Evolutionary conservation across 1,284 basidiomycete genomes (phyloP).

Genomic region (Thelephora terrestris): DNA sequence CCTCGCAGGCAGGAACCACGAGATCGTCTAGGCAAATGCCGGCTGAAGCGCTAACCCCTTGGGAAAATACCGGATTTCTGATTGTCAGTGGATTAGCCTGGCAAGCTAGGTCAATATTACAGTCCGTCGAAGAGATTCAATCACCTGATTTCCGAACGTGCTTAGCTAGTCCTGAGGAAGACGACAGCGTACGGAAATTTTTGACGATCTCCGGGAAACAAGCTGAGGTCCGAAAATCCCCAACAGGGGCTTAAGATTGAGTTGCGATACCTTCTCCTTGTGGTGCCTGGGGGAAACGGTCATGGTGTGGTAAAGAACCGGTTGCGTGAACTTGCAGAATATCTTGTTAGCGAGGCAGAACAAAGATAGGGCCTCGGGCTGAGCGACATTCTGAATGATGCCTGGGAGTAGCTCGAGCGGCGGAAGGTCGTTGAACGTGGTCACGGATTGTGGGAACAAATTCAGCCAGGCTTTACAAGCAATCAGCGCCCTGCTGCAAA

Average conservation of each 20-base stretch:
- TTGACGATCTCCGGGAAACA: constrained; percentile 32
- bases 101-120: background rate
- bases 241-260: background rate
- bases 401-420: constrained; percentile 46
- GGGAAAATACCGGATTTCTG: constrained; percentile 61
- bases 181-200: constrained; percentile 42
- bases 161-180: constrained; percentile 38
- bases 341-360: constrained; percentile 45
- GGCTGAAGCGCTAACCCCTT: constrained; percentile 32
- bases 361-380: constrained; percentile 38
- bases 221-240: background rate
- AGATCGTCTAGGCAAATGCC: constrained; percentile 23
- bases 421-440: constrained; percentile 42
- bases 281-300: constrained; percentile 61
- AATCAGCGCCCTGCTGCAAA: too few species aligned
- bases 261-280: constrained; percentile 38
- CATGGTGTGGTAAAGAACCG: constrained; percentile 42
- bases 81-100: background rate
- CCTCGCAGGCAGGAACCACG: constrained; percentile 32
- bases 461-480: too few species aligned
- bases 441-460: constrained; percentile 14
- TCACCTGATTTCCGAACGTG: constrained; percentile 46
- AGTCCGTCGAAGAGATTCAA: constrained; percentile 11
- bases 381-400: constrained; percentile 39
- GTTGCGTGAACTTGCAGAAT: constrained; percentile 39